phyloP scores from a whole-genome alignment of 2,329 filamentous ascomycete genomes.

The Pyrenophora tritici-repentis region DNA sequence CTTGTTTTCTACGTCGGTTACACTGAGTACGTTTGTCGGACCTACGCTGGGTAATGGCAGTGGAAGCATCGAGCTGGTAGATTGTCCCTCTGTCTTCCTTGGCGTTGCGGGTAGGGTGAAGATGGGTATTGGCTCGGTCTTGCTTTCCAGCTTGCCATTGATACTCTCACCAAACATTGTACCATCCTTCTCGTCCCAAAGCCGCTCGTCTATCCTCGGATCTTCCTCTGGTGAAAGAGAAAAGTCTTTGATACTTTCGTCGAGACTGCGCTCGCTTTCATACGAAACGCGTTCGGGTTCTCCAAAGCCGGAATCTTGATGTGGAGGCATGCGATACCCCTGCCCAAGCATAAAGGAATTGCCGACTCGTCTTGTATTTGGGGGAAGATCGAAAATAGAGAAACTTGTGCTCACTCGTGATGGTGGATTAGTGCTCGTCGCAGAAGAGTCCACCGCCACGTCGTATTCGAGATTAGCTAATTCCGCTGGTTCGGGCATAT shows the following conservation, averaged over 20 bases:
- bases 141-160: slow-evolving; percentile 20
- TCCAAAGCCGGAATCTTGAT: slow-evolving; percentile 46
- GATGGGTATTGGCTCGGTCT: slow-evolving; percentile 9
- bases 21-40: slow-evolving; percentile 14
- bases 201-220: slow-evolving; percentile 26
- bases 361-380: slow-evolving; percentile 16
- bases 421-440: slow-evolving; percentile 29
- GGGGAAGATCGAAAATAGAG: slow-evolving; percentile 30
- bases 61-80: slow-evolving; percentile 2
- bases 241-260: slow-evolving; percentile 28
- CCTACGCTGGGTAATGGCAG: slow-evolving; percentile 7
- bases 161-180: slow-evolving; percentile 27
- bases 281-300: slow-evolving; percentile 24
- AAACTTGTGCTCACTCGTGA: slow-evolving; percentile 36
- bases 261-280: slow-evolving; percentile 34
- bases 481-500: slow-evolving; percentile 25
- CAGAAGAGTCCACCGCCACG: slow-evolving; percentile 35
- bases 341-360: slow-evolving; percentile 30
- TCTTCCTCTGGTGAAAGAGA: slow-evolving; percentile 18
- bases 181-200: slow-evolving; percentile 36
- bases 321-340: slow-evolving; percentile 35
- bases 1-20: slow-evolving; percentile 25
- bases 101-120: slow-evolving; percentile 5
- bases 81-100: slow-evolving; percentile 3
- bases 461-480: slow-evolving; percentile 42